phyloP scores from a whole-genome alignment of 2,329 filamentous ascomycete genomes.

The Apiospora kogelbergensis region DNA sequence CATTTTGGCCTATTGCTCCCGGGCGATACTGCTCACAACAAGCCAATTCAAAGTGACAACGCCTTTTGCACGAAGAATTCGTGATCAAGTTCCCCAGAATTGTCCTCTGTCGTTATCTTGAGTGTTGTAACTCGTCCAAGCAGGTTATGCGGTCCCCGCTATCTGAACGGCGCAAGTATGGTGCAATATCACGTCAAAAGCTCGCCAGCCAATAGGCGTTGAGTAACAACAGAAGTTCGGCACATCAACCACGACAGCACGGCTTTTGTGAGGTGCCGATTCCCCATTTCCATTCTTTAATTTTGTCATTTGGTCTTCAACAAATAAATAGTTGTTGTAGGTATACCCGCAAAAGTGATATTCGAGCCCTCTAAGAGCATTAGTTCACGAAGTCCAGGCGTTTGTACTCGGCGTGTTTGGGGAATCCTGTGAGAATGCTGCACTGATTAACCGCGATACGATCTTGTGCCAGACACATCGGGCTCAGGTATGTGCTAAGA shows the following conservation, averaged over 20 bases:
- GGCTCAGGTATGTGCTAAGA: no score
- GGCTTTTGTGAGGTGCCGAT: not conserved
- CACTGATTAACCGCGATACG: no score
- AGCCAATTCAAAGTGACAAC: not conserved
- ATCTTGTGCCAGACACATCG: no score
- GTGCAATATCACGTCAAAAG: conserved; percentile 17
- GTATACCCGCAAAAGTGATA: no score
- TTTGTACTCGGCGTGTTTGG: no score
- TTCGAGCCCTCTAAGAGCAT: no score
- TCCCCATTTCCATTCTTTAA: no score
- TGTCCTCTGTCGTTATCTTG: not conserved
- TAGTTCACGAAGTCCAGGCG: no score
- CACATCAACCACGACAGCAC: not conserved
- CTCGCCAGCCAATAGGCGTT: not conserved
- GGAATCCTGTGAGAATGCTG: no score
- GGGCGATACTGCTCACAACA: no score
- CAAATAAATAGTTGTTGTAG: no score
- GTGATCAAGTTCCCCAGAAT: not conserved
- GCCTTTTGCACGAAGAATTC: not conserved
- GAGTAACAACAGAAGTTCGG: not conserved
- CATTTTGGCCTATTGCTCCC: not conserved
- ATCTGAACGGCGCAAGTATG: conserved; percentile 11
- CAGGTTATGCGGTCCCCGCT: not conserved
- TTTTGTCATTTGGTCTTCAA: no score
- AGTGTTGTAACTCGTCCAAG: not conserved